A percentile compares a stretch with the other conserved stretches of the same genome.
These are phyloP conservation scores for Schoenoplectus triqueter DNA, from an alignment of 202 grass and related monocot species.

Conservation along the genomic window DNA sequence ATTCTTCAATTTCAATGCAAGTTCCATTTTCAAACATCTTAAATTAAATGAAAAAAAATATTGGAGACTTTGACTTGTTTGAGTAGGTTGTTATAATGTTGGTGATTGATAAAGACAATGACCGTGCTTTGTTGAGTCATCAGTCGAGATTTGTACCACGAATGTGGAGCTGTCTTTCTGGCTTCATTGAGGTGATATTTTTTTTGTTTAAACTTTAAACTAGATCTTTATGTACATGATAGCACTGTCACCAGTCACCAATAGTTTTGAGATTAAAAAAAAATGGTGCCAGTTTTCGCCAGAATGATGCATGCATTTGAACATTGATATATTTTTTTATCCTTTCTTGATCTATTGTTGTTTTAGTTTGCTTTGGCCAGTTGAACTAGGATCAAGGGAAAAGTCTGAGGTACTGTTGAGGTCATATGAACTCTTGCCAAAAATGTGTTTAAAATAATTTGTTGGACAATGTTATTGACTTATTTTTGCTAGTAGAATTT, in stretches of 20 bases:
- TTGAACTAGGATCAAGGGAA: neutral
- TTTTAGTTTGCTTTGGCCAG: neutral
- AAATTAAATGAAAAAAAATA: conserved; percentile 24
- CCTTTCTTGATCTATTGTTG: neutral
- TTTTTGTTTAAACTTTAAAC: no score
- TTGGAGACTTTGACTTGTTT: neutral
- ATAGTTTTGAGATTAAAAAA: neutral
- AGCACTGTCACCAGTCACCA: neutral
- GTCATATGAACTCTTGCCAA: neutral
- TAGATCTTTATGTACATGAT: neutral
- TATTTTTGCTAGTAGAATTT: neutral
- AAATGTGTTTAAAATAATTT: conserved; percentile 11
- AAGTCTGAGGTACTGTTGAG: neutral
- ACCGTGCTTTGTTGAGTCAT: conserved; percentile 70
- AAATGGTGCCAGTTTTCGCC: neutral
- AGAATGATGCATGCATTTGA: neutral
- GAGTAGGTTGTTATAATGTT: conserved; percentile 95
- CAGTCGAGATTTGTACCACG: conserved; percentile 88
- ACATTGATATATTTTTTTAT: neutral
- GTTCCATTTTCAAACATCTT: neutral
- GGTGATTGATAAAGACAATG: conserved; percentile 91
- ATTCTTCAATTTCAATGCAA: conserved; percentile 20
- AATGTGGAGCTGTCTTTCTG: conserved; percentile 99
- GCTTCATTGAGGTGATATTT: conserved; percentile 81
- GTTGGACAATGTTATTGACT: neutral